phyloP scores from a whole-genome alignment of 208 protist genomes.

The Acanthamoeba divionensis region DNA sequence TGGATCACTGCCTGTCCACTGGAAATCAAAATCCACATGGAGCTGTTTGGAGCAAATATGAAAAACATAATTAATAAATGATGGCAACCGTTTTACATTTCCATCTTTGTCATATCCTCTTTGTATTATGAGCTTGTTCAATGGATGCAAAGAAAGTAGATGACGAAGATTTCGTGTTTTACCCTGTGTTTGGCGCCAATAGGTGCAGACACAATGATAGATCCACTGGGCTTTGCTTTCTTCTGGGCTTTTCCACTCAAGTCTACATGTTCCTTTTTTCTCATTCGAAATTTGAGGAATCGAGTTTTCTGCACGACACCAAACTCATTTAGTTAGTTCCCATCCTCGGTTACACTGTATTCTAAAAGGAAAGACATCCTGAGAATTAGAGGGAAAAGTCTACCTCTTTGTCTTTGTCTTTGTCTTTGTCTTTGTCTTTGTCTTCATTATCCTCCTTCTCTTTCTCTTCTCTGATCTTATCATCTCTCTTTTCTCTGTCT shows the following conservation, averaged over 20 bases:
- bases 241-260: neutral
- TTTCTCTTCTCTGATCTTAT: no score
- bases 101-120: neutral
- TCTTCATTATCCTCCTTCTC: conserved; percentile 16
- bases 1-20: conserved; percentile 35
- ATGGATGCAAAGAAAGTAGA: neutral
- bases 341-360: no score
- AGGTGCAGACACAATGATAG: conserved; percentile 25
- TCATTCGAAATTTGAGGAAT: conserved; percentile 43
- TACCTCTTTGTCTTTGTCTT: conserved; percentile 8
- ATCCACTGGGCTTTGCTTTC: conserved; percentile 9
- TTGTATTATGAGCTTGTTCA: no score
- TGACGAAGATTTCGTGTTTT: neutral
- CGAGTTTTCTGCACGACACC: no score
- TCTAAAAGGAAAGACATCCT: no score
- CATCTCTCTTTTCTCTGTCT: neutral
- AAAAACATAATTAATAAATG: neutral
- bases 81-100: neutral
- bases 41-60: neutral
- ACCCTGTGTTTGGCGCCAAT: neutral
- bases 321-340: no score
- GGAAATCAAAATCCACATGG: conserved; percentile 52
- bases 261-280: no score
- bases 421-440: no score
- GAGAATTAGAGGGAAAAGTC: neutral